Evolutionary conservation across 441 rosid genomes (phyloP).

Genomic region (Flueggea neowawraea): DNA sequence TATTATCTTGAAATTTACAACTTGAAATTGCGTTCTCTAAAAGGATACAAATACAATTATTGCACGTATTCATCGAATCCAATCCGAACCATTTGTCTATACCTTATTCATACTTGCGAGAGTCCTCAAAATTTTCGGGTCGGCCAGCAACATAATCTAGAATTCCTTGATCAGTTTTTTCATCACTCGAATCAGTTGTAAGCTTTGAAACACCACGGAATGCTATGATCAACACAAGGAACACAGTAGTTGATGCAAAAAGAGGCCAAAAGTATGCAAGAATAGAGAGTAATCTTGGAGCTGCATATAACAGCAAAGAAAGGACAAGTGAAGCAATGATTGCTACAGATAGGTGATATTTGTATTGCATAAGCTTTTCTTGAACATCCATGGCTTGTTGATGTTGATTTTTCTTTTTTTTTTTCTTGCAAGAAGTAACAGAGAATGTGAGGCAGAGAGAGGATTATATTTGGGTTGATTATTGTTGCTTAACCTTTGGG

Average conservation of each 20-base stretch:
- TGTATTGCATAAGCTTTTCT: slow-evolving; percentile 47
- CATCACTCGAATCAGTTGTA: slow-evolving; percentile 19
- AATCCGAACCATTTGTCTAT: no score
- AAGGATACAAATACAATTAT: no score
- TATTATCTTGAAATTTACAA: no score
- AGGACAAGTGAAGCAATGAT: slow-evolving; percentile 21
- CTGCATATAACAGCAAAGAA: slow-evolving; percentile 35
- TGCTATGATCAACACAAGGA: slow-evolving; percentile 39
- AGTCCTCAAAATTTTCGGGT: slow-evolving; percentile 8
- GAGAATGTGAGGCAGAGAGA: no score
- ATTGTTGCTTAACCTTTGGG: no score
- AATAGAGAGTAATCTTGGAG: slow-evolving; percentile 49
- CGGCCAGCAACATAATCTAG: slow-evolving; percentile 57
- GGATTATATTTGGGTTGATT: no score
- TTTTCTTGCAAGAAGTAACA: slow-evolving; percentile 8
- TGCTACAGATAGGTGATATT: slow-evolving; percentile 37
- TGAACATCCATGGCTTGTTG: slow-evolving; percentile 36
- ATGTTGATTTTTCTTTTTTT: neutral
- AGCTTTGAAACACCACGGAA: slow-evolving; percentile 55
- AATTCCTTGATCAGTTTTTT: slow-evolving; percentile 40
- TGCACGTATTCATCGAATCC: no score
- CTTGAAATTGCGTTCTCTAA: no score
- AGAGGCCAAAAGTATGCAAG: slow-evolving; percentile 80
- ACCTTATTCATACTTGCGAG: neutral
- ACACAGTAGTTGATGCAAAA: slow-evolving; percentile 72